phyloP scores from a whole-genome alignment of 2,329 filamentous ascomycete genomes.

The Sporothrix humicola region DNA sequence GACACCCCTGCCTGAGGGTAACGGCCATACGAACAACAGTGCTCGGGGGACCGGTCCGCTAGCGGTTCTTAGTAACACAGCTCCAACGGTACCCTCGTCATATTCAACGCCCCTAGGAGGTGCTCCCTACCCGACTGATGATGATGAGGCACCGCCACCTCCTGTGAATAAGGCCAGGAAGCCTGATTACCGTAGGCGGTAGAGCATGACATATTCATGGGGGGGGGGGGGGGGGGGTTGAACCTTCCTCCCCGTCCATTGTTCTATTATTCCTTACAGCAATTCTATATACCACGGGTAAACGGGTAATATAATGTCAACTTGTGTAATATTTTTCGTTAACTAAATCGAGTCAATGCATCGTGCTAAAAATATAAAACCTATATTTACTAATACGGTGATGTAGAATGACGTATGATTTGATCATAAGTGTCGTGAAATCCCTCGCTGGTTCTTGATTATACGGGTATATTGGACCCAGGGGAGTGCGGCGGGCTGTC shows the following conservation, averaged over 20 bases:
- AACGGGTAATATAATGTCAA: too few species aligned
- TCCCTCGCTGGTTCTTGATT: background rate
- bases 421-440: background rate
- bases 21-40: conserved; percentile 41
- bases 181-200: conserved; percentile 63
- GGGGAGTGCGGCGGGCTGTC: conserved; percentile 4
- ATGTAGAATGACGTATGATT: background rate
- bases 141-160: conserved; percentile 83
- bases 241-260: too few species aligned
- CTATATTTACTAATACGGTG: background rate
- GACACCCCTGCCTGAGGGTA: conserved; percentile 68
- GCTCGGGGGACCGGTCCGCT: conserved; percentile 34
- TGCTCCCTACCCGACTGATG: conserved; percentile 79
- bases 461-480: background rate
- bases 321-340: too few species aligned
- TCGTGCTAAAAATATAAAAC: background rate
- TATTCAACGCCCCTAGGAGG: conserved; percentile 62
- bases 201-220: background rate
- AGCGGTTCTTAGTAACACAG: background rate
- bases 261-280: too few species aligned
- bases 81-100: conserved; percentile 73
- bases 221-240: too few species aligned
- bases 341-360: too few species aligned
- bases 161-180: conserved; percentile 85
- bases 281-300: too few species aligned